Percentiles rank a stretch among this genome's conserved stretches.
phyloP scores from a whole-genome alignment of 257 asterid genomes.

The Fraxinus americana region DNA sequence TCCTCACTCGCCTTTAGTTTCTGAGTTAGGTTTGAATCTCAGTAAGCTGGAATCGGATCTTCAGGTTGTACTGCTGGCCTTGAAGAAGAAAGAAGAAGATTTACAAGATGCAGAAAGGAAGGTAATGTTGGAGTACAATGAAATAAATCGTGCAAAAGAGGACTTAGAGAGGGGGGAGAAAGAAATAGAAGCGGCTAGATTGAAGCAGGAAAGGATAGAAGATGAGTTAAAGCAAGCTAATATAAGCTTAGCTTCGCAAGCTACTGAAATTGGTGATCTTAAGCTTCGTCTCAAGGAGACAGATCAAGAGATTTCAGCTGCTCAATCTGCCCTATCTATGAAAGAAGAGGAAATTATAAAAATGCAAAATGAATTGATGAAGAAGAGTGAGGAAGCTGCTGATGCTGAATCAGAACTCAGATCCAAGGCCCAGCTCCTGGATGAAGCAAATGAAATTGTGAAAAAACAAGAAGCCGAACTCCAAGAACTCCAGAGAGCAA shows the following conservation, averaged over 20 bases:
- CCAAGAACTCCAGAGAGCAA: conserved; percentile 48
- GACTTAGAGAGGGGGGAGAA: conserved; percentile 59
- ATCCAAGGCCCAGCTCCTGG: conserved; percentile 61
- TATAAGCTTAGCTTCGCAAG: conserved; percentile 64
- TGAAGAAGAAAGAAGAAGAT: conserved; percentile 82
- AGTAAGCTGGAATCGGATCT: conserved; percentile 66
- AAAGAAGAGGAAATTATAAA: conserved; percentile 64
- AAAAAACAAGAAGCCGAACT: conserved; percentile 74
- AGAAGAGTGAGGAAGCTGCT: conserved; percentile 64
- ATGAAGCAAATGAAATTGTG: conserved; percentile 60
- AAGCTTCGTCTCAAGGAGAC: conserved; percentile 57
- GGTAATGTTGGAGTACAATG: conserved; percentile 48
- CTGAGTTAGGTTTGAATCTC: conserved; percentile 57
- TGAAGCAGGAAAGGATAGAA: conserved; percentile 63
- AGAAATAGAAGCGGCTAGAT: conserved; percentile 50
- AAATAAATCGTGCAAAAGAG: conserved; percentile 50
- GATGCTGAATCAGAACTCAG: conserved; percentile 55
- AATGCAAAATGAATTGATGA: conserved; percentile 51
- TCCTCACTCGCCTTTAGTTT: conserved; percentile 51
- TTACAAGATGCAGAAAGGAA: conserved; percentile 72
- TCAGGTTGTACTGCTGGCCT: conserved; percentile 59
- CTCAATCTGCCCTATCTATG: conserved; percentile 42
- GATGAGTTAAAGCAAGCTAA: conserved; percentile 67
- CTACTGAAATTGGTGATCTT: conserved; percentile 59
- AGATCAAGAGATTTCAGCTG: conserved; percentile 56